Base-by-base conservation (phyloP, 805 yeast genomes). In the Candida namnaoensis region DNA sequence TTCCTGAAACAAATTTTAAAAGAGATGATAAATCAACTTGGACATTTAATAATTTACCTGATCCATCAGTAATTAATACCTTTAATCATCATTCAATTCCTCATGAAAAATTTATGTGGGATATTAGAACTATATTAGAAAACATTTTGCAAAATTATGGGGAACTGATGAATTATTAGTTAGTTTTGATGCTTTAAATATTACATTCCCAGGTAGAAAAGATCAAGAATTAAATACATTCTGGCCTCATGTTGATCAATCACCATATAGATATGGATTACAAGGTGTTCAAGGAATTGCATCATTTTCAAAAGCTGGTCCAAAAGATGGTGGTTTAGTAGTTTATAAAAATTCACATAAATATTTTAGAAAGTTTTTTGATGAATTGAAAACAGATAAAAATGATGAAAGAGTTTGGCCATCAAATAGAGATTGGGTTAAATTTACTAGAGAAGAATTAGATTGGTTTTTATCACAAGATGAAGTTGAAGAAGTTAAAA, bases 231-330 rank as follows among this genome's bases (percentile, higher is more conserved):
- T 12, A 43, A 23, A 5, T 43, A 9, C 9, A 7, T 27, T 51
- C 11, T 62, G 66, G 66, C 62, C 57, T 15, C 66, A 62, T 50
- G 54, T 62, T 26, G 65, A 62, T 41, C 65, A 60, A 42, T 52
- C 60, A n/a, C 65, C 65, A 5, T 54, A 41, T 43, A 57, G 60
- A 38, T 35, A 43, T 4, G 61, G 62, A 4, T 41, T 61, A 14
- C 47, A 50, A 12, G 60, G 66, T 51, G 52, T 54, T 19, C 65
- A 62, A 46, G 65, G 66, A 35, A 57, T 62, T 42, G 57, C 59
- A n/a, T 52, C 50, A 33, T 41, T 58, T 32, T 53, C 58, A 13
- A 44, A 50, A 10, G 39, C 56, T 25, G 60, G 58, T 7, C 48
- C 48, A 35, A 49, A 56, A 28, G 65, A 62, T 41, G 67, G 65